phyloP scores from a whole-genome alignment of 106 monocot genomes.

The Allium cepa region DNA sequence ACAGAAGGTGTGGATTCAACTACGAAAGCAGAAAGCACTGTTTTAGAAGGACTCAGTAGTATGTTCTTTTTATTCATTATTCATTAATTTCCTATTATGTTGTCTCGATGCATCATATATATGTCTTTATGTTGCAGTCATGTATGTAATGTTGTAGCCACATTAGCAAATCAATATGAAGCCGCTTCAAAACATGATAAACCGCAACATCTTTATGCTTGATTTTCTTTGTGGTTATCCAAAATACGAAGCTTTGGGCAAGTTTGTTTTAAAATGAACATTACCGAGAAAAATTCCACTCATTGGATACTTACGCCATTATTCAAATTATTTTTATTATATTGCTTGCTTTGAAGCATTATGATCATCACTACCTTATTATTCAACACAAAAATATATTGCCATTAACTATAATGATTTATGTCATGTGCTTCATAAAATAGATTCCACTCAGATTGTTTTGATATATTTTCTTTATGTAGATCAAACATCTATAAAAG shows the following conservation, averaged over 20 bases:
- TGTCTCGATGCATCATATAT: not conserved
- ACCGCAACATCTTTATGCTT: constrained; percentile 79
- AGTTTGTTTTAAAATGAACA: not conserved
- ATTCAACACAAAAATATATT: too few relatives aligned
- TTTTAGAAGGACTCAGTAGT: constrained; percentile 84
- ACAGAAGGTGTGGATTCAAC: constrained; percentile 69
- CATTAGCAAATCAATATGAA: constrained; percentile 71
- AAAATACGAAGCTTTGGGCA: constrained; percentile 44
- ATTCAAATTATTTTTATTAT: too few relatives aligned
- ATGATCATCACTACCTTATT: too few relatives aligned
- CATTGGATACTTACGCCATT: too few relatives aligned
- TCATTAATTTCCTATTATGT: too few relatives aligned
- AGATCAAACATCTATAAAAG: constrained; percentile 84
- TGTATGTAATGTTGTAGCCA: constrained; percentile 71
- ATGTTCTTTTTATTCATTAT: not conserved
- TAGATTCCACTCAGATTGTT: too few relatives aligned
- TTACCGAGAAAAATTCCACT: too few relatives aligned
- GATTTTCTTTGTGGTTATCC: constrained; percentile 85
- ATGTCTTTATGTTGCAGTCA: constrained; percentile 36
- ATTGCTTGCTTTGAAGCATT: too few relatives aligned
- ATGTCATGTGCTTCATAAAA: too few relatives aligned
- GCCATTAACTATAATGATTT: too few relatives aligned
- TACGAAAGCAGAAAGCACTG: constrained; percentile 60
- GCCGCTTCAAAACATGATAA: constrained; percentile 62
- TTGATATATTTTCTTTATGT: not conserved